These are phyloP conservation scores for Pseudopithomyces chartarum DNA, from an alignment of 2,329 filamentous ascomycete species.

Conservation along the genomic window DNA sequence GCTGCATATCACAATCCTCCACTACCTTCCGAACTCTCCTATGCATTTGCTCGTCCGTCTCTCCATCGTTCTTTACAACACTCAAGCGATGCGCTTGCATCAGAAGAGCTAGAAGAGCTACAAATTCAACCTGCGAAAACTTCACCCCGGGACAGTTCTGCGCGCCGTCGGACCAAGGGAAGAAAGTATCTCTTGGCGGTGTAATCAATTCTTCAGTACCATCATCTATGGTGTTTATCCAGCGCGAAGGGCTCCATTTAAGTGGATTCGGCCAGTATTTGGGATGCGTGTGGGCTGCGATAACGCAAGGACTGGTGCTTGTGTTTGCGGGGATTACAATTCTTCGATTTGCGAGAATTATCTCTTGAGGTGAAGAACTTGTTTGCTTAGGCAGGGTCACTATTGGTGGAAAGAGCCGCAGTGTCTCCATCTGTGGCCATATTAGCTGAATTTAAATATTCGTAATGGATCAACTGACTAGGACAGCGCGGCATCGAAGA, in stretches of 20 bases:
- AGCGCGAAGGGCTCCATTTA: slow-evolving; percentile 38
- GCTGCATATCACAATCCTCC: slow-evolving; percentile 12
- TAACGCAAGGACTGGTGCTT: slow-evolving; percentile 17
- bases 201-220: slow-evolving; percentile 2
- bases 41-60: not conserved
- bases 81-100: slow-evolving; percentile 15
- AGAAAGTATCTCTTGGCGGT: slow-evolving; percentile 13
- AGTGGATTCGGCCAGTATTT: slow-evolving; percentile 32
- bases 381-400: slow-evolving; percentile 36
- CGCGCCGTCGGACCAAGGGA: slow-evolving; percentile 22
- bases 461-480: slow-evolving; percentile 19
- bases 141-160: slow-evolving; percentile 39
- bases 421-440: no score
- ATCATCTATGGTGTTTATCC: slow-evolving; percentile 16
- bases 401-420: slow-evolving; percentile 50
- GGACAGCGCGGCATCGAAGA: slow-evolving; percentile 46
- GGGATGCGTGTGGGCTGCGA: slow-evolving; percentile 35
- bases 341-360: not conserved
- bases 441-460: no score
- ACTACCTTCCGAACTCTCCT: slow-evolving; percentile 4
- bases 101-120: slow-evolving; percentile 33
- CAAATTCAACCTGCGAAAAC: slow-evolving; percentile 45
- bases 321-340: slow-evolving; percentile 13
- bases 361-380: not conserved
- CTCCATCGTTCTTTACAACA: slow-evolving; percentile 3